These are phyloP conservation scores for Yamadazyma diospyri DNA, from an alignment of 1,139 yeast genomes.

Conservation along the genomic window DNA sequence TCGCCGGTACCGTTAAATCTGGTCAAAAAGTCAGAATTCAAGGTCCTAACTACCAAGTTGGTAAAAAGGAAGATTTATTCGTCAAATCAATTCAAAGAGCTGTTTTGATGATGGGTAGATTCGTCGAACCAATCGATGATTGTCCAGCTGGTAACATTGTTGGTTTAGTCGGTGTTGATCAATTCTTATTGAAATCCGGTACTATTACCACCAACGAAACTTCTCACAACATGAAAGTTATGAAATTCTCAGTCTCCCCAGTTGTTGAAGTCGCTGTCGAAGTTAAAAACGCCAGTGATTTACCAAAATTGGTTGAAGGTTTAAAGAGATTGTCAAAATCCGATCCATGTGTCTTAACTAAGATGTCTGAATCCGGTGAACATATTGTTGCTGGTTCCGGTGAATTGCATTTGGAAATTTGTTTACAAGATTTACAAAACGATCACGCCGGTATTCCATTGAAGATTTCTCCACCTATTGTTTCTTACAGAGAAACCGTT, in stretches of 20 bases:
- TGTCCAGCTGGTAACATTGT: conserved; percentile 99
- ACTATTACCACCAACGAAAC: conserved; percentile 95
- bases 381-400: conserved; percentile 99
- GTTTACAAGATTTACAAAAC: conserved; percentile 92
- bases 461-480: conserved; percentile 96
- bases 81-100: conserved; percentile 98
- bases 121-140: conserved; percentile 97
- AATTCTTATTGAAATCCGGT: conserved; percentile 99
- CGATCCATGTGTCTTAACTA: conserved; percentile 94
- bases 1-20: conserved; percentile 98
- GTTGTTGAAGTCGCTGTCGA: conserved; percentile 99
- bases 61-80: conserved; percentile 97
- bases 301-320: conserved; percentile 99
- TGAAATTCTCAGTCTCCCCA: conserved; percentile 99
- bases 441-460: conserved; percentile 99
- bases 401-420: conserved; percentile 99
- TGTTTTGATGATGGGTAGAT: conserved; percentile 99
- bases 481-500: conserved; percentile 98
- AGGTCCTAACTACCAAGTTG: conserved; percentile 99
- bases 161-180: conserved; percentile 99
- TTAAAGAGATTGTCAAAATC: conserved; percentile 99
- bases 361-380: conserved; percentile 94
- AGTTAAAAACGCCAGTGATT: conserved; percentile 98
- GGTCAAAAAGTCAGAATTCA: conserved; percentile 99
- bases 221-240: conserved; percentile 99